Conservation (phyloP, 495 filamentous ascomycete genomes). For the Aspergillus haitiensis region DNA sequence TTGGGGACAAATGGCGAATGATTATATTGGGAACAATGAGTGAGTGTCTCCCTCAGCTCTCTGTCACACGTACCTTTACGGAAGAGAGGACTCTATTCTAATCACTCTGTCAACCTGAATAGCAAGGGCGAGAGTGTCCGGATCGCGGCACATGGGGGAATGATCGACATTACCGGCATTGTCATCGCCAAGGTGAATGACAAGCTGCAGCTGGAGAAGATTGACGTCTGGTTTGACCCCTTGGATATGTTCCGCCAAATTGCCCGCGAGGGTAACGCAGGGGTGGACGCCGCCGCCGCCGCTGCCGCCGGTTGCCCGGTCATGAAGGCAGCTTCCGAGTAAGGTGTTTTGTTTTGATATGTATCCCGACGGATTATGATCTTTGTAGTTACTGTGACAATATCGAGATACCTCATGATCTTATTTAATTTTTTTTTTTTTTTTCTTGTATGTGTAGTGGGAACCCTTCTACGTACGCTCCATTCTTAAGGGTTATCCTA, state of each 20-base stretch:
- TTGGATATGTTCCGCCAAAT: slow-evolving; percentile 68
- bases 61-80: background rate
- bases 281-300: background rate
- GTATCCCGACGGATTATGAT: no score
- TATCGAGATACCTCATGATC: no score
- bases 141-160: slow-evolving; percentile 42
- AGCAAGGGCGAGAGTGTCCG: slow-evolving; percentile 61
- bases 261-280: slow-evolving; percentile 17
- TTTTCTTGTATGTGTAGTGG: no score
- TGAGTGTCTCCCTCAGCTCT: slow-evolving; percentile 31
- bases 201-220: slow-evolving; percentile 51
- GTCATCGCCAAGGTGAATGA: slow-evolving; percentile 61
- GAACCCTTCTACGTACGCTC: no score
- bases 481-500: no score
- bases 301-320: background rate
- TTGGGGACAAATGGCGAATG: slow-evolving; percentile 64
- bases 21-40: slow-evolving; percentile 63
- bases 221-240: slow-evolving; percentile 66
- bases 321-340: no score
- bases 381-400: no score
- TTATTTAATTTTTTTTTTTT: no score
- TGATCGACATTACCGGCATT: slow-evolving; percentile 51
- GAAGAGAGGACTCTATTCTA: background rate
- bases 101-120: background rate
- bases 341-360: no score